A percentile compares a stretch with the other conserved stretches of the same genome.
These are phyloP conservation scores for Stylonectria norvegica DNA, from an alignment of 2,329 filamentous ascomycete genomes.

Conservation along the genomic window DNA sequence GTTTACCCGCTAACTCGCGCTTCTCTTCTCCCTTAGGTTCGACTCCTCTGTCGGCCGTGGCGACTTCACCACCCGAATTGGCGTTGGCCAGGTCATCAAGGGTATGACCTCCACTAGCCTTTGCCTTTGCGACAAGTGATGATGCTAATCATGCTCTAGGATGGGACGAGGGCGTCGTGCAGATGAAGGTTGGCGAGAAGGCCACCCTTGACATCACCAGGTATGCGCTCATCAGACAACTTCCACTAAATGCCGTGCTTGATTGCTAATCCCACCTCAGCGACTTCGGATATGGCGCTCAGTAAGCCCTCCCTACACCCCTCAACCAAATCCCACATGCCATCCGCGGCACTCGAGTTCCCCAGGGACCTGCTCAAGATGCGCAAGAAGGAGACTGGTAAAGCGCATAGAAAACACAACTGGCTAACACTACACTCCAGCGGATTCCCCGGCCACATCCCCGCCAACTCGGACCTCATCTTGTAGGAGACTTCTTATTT, in stretches of 20 bases:
- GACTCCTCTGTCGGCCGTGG: constrained; percentile 78
- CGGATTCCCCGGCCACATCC: constrained; percentile 77
- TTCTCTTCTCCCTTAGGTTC: constrained; percentile 59
- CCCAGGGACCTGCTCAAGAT: not conserved
- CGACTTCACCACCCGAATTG: constrained; percentile 75
- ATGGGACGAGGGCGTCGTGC: constrained; percentile 79
- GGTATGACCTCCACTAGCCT: constrained; percentile 48
- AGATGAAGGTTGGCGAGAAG: constrained; percentile 91
- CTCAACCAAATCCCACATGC: too few relatives aligned
- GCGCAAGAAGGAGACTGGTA: too few relatives aligned
- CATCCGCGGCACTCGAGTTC: too few relatives aligned
- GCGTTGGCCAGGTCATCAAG: constrained; percentile 79
- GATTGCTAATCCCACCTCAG: constrained; percentile 35
- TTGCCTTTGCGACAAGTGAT: not conserved
- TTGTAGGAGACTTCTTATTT: constrained; percentile 61
- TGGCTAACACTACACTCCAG: constrained; percentile 40
- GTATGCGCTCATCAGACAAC: too few relatives aligned
- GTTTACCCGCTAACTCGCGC: not conserved
- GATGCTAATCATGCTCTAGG: constrained; percentile 42
- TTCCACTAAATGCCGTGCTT: not conserved
- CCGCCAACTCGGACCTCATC: constrained; percentile 69
- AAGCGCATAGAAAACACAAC: not conserved
- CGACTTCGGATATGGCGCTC: constrained; percentile 62
- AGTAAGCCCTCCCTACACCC: constrained; percentile 48
- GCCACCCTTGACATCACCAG: constrained; percentile 75